phyloP scores from a whole-genome alignment of 1,284 basidiomycete species.

The Spongispora temasekensis region DNA sequence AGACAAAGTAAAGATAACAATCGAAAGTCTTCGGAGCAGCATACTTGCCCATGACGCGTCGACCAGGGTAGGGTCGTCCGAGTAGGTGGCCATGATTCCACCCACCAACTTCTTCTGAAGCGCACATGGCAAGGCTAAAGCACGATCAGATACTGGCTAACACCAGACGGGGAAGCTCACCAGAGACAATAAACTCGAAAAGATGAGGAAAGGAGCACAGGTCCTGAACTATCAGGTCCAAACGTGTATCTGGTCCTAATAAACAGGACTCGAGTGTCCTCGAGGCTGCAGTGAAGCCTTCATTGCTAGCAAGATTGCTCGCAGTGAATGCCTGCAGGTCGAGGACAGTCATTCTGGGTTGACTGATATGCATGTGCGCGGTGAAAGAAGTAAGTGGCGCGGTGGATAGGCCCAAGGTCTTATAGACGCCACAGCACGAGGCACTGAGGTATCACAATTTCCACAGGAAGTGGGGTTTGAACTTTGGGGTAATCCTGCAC shows the following conservation, averaged over 20 bases:
- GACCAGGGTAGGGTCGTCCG: constrained; percentile 17
- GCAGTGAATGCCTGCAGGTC: constrained; percentile 18
- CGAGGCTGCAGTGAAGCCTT: constrained; percentile 17
- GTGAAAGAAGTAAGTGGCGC: background rate
- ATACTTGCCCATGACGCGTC: constrained; percentile 12
- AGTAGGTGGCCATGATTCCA: constrained; percentile 24
- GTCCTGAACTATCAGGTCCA: constrained; percentile 34
- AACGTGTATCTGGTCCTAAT: constrained; percentile 23
- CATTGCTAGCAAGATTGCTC: constrained; percentile 14
- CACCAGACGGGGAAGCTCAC: constrained; percentile 8
- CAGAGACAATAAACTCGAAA: constrained; percentile 34
- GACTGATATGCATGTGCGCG: background rate
- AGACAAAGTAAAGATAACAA: constrained; percentile 23
- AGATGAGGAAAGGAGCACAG: constrained; percentile 27
- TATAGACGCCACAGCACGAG: too few species aligned
- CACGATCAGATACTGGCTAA: background rate
- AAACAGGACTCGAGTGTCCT: constrained; percentile 30
- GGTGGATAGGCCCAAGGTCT: too few species aligned
- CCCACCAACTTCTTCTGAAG: constrained; percentile 12
- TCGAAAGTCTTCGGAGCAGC: constrained; percentile 24
- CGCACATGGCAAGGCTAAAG: constrained; percentile 19
- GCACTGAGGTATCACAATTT: too few species aligned
- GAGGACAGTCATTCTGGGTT: constrained; percentile 13
- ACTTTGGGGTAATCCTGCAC: too few species aligned
- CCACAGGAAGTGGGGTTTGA: too few species aligned